Evolutionary conservation across 768 basidiomycete genomes (phyloP), one percentile per base, ranked within the genome.

Genomic region (Termitomyces sp.): DNA sequence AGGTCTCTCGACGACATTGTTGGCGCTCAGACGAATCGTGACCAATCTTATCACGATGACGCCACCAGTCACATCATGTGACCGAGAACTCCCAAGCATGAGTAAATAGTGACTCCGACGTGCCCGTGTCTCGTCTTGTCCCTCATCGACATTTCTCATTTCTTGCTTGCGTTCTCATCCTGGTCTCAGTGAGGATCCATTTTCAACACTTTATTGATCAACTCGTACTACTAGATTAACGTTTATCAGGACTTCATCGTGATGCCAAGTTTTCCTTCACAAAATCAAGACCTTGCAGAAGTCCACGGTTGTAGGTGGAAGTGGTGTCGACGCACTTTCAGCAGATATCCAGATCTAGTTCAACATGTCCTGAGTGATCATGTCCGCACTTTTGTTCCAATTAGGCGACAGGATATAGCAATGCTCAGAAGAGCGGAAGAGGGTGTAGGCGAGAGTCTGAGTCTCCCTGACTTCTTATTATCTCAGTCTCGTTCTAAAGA

Each of bases 331-430:
- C 67, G 67, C 10, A 71, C 71, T 2, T 85, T 79, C 55, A 45
- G 65, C 10, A 72, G 63, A 27, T 67, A 71, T n/a, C 59, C 66
- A 2, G 74, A 74, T 16, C 76, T 85, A 27, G 65, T 71, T 3
- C 61, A 70, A 7, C 85, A 87, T 64, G 76, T 85, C 43, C 65
- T 74, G 14, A 65, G 70, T 27, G 76, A 80, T 12, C 85, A 87
- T 64, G 73, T 82, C 43, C 73, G 68, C 51, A 70, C 69, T 27
- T 72, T 76, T 37, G 65, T 74, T 42, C 78, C 82, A n/a, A 72
- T 82, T 57, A 68, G 63, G 26, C 75, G 75, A 32, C 59, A 69
- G 24, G 83, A 86, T 34, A 71, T 87, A 13, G 64, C 74, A 2
- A 62, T 78, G 37, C 65, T 77, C 49, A 68, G 72, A 60, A 71